Conservation (phyloP, 2,329 filamentous ascomycete species). For the Neopestalotiopsis rosae region DNA sequence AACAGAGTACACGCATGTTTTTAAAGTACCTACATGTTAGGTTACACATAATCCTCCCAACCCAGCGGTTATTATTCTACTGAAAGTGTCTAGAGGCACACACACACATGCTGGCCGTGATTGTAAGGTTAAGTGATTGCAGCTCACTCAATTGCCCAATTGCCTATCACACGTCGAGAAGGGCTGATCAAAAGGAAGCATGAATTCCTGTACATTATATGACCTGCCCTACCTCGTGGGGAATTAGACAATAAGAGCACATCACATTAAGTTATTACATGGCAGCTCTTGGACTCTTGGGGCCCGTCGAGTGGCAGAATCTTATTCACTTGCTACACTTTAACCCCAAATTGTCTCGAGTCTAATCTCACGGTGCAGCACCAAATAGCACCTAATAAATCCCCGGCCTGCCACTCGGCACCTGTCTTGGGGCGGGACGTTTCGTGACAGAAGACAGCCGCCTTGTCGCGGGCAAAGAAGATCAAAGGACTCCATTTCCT, state of each 20-base stretch:
- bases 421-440: not conserved
- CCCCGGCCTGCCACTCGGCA: not conserved
- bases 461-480: not conserved
- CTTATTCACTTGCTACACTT: conserved; percentile 1
- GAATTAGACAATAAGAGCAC: not conserved
- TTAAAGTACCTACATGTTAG: not conserved
- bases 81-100: not conserved
- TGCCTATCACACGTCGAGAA: not conserved
- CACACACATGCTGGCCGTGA: not conserved
- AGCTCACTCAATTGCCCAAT: not conserved
- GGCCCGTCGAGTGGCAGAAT: not conserved
- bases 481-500: not conserved
- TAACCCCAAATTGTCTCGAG: not conserved
- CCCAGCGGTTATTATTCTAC: not conserved
- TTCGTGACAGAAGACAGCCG: not conserved
- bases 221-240: not conserved
- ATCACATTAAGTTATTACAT: not conserved
- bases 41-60: not conserved
- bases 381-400: conserved; percentile 4
- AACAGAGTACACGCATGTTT: not conserved
- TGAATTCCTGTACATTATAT: not conserved
- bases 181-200: not conserved
- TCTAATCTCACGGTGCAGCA: not conserved
- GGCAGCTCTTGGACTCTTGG: not conserved
- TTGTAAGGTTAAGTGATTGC: not conserved